Percentiles rank a stretch among this genome's conserved stretches.
Evolutionary conservation across 1,284 basidiomycete species (phyloP).

Genomic region (Anthracocystis walkeri): DNA sequence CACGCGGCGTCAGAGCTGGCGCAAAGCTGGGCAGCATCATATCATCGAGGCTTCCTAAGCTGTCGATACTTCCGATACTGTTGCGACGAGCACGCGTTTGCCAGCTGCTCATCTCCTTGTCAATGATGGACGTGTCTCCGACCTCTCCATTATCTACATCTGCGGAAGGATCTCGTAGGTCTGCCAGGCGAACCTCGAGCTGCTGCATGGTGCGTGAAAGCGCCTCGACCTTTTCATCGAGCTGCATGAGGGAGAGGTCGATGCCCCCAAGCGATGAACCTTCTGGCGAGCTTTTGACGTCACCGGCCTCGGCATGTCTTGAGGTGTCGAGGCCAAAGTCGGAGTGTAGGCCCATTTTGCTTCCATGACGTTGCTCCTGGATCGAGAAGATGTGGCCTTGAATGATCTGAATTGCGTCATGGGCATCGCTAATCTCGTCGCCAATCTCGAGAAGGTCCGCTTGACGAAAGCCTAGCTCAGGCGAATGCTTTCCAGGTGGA

Average conservation of each 20-base stretch:
- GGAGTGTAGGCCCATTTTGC: neutral
- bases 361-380: conserved; percentile 54
- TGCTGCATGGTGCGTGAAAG: conserved; percentile 70
- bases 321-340: neutral
- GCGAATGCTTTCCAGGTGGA: neutral
- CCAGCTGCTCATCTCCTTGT: conserved; percentile 34
- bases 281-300: conserved; percentile 4
- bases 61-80: conserved; percentile 42
- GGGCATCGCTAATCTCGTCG: conserved; percentile 42
- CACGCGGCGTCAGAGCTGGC: conserved; percentile 24
- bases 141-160: conserved; percentile 7
- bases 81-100: conserved; percentile 20
- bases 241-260: conserved; percentile 80
- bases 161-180: conserved; percentile 8
- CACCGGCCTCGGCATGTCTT: neutral
- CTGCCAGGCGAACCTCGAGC: conserved; percentile 40
- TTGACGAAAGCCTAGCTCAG: conserved; percentile 14
- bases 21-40: conserved; percentile 38
- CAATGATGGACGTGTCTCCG: conserved; percentile 42
- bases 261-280: conserved; percentile 73
- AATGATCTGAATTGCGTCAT: conserved; percentile 38
- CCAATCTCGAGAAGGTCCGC: conserved; percentile 32
- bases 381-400: conserved; percentile 54
- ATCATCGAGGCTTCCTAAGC: conserved; percentile 47
- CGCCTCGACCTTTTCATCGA: conserved; percentile 82